Base-by-base conservation (phyloP, 352 stramenopile species). In the Pythium periplocum region DNA sequence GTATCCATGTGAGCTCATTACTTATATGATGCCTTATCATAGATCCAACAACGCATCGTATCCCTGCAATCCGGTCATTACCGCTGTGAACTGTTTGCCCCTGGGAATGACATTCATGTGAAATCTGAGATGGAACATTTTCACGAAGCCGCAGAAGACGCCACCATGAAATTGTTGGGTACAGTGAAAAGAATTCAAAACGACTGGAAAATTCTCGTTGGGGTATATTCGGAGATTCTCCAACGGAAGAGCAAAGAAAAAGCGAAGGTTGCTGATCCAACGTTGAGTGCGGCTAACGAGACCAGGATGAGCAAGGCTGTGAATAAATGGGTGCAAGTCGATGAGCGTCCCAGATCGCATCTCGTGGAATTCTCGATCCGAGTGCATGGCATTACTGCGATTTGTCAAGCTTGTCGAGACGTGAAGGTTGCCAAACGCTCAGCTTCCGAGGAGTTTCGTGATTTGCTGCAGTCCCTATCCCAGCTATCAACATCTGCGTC, bases 351-450 rank as follows among this genome's bases (percentile, higher is more conserved):
- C 10, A 46, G 46, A 6, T 62, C 62, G 0, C 47, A 68, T 26
- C 17, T 75, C 26, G 66, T 61, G n/a, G 75, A 83, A 60, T 90
- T 81, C 45, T 73, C 67, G 39, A 82, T 93, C 48, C 62, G 48
- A 9, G 64, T 93, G 3, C 56, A 68, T 6, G 46, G 48, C 1
- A 71, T 69, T 0, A 34, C 83, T n/a, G 73, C 63, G 0, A 71
- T 91, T 41, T 81, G 74, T 6, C 74, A 77, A 8, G 64, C 78
- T 4, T 89, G 78, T 32, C 32, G 86, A 46, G 90, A 81, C 37
- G 60, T 66, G 42, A 93, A 87, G 58, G 78, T 87, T 61, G 79
- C 83, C 0, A 90, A 90, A 53, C 70, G 83, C 9, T 79, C 80
- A 26, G 78, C 83, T 7, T 84, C 72, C 32, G 83, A 93, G 59